Evolutionary conservation across 2,329 filamentous ascomycete species (phyloP).

Genomic region (Cryphonectria carpinicola): DNA sequence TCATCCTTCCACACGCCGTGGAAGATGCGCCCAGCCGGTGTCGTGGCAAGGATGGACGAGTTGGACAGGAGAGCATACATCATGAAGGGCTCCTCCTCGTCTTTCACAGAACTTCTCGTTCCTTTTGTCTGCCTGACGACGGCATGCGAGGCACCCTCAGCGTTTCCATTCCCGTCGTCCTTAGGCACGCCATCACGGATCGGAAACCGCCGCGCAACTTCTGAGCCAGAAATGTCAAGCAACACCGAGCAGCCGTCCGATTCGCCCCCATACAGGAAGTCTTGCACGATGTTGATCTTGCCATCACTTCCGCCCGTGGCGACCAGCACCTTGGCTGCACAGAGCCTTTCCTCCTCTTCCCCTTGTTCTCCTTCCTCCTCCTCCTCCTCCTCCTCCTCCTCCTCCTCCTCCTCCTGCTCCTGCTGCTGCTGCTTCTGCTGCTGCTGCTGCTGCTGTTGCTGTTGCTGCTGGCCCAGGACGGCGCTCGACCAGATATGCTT

Average conservation of each 20-base stretch:
- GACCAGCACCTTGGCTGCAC: slow-evolving; percentile 41
- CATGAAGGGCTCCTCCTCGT: slow-evolving; percentile 23
- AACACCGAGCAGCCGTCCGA: slow-evolving; percentile 5
- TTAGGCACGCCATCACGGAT: not conserved
- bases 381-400: not conserved
- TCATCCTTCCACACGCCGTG: slow-evolving; percentile 43
- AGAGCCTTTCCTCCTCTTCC: not conserved
- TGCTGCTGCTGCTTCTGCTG: too few species aligned
- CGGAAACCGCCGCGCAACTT: not conserved
- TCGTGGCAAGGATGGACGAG: slow-evolving; percentile 57
- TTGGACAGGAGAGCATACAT: slow-evolving; percentile 66
- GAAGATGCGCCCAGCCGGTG: slow-evolving; percentile 64
- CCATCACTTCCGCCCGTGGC: slow-evolving; percentile 88
- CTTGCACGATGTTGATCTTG: slow-evolving; percentile 56
- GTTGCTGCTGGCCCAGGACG: slow-evolving; percentile 38
- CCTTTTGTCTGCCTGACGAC: not conserved
- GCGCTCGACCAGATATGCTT: slow-evolving; percentile 90
- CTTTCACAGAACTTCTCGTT: not conserved
- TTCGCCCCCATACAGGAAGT: slow-evolving; percentile 14
- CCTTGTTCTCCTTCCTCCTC: too few species aligned
- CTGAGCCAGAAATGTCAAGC: not conserved
- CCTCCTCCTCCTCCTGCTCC: slow-evolving; percentile 30
- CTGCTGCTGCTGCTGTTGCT: slow-evolving; percentile 33
- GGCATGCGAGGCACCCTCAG: not conserved
- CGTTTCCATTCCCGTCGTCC: not conserved